Evolutionary conservation across 129 eudicot genomes (phyloP), one percentile per base, ranked within the genome.

Genomic region (Logfia minima): DNA sequence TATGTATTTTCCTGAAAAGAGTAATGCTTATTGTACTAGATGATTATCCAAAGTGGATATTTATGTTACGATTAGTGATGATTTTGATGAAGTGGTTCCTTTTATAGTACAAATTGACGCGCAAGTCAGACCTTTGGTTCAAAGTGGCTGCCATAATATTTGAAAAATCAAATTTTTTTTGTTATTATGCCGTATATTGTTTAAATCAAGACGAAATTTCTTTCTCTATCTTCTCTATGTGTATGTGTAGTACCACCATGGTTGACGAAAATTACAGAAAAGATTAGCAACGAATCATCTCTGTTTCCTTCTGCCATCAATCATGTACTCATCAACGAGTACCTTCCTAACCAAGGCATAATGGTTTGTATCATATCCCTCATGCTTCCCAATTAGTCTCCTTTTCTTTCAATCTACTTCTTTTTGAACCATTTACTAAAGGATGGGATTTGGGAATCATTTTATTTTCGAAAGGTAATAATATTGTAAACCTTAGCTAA

Each of bases 291-390:
- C 37, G 88, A 86, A 73, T 83, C 92, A 31, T 56, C 80, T 83
- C 66, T 94, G 79, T 94, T 89, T 76, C 92, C 97, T 74, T 86
- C 99, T 43, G 86, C 88, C 61, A 92, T 92, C 56, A 94, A 94
- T 81, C 99, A 94, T 35, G 99, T 94, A 60, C 97, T 94, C 75
- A 94, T 94, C 85, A 94, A 94, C 58, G 99, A 94, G 80, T 94
- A 94, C 87, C 96, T 84, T 68, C 96, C 99, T 24, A 77, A 88
- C 78, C 99, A 94, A 85, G 99, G 99, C 74, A 94, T 94, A 79
- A 91, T 94, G 99, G 99, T 94, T 52, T 19, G 88, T 75, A 41
- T 52, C 17, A 72, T 61, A 76, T 60, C 16, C 52, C 2, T 70
- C 65, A 43, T 66, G 19, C 32, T 74, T 37, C 70, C 31, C 13